phyloP scores from a whole-genome alignment of 805 yeast species.

The Lipomyces yamadae region DNA sequence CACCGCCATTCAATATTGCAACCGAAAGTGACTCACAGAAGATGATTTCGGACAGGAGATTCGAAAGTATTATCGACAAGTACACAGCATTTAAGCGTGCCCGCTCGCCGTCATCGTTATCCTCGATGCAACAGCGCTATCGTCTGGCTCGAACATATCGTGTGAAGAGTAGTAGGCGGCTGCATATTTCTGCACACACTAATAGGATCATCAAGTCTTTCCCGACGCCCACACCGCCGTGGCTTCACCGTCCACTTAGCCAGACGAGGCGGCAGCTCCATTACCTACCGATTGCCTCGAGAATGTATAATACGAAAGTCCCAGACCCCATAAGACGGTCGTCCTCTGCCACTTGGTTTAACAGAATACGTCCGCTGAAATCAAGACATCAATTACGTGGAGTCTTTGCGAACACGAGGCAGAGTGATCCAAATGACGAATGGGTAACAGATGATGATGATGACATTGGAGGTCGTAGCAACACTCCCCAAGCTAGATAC shows the following conservation, averaged over 20 bases:
- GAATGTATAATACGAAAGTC: background rate
- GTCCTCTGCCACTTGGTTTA: background rate
- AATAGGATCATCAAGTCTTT: background rate
- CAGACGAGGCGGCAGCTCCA: background rate
- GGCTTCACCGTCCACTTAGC: background rate
- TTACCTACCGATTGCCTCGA: background rate
- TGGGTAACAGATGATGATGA: slow-evolving; percentile 12
- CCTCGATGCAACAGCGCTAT: background rate
- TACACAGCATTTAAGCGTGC: background rate
- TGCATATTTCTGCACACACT: background rate
- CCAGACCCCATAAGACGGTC: background rate
- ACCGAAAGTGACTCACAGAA: background rate
- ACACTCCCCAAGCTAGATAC: background rate
- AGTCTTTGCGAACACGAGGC: background rate
- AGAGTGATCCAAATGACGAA: background rate
- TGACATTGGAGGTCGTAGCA: background rate
- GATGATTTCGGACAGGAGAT: background rate
- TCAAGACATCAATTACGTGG: background rate
- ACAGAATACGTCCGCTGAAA: background rate
- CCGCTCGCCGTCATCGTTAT: background rate
- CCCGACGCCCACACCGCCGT: background rate
- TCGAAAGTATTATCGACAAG: background rate
- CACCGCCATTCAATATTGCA: background rate
- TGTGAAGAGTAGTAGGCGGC: background rate
- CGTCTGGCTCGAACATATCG: background rate